Percentiles rank a stretch among this genome's conserved stretches.
These are phyloP conservation scores for Physcomitrellopsis africana DNA, from an alignment of 225 moss, liverwort and hornwort species.

Conservation along the genomic window DNA sequence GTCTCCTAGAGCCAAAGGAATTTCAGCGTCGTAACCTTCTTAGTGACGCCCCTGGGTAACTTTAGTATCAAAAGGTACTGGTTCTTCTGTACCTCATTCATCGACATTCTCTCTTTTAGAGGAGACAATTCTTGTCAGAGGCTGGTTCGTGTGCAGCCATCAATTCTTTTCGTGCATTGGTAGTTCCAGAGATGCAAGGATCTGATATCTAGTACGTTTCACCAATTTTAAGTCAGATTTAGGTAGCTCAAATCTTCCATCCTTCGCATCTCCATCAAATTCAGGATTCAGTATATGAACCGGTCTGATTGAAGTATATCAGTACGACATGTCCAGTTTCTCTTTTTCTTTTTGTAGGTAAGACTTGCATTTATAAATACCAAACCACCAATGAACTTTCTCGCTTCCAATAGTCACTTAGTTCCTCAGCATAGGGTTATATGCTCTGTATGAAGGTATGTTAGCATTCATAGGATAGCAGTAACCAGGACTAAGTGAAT, in stretches of 20 bases:
- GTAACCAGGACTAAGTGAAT: slow-evolving; percentile 14
- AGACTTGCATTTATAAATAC: slow-evolving; percentile 20
- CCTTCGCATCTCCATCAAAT: slow-evolving; percentile 26
- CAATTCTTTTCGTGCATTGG: slow-evolving; percentile 19
- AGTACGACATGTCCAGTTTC: slow-evolving; percentile 3
- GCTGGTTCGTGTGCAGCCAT: slow-evolving; percentile 34
- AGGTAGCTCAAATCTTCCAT: slow-evolving; percentile 30
- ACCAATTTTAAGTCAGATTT: slow-evolving; percentile 40
- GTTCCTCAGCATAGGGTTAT: slow-evolving; percentile 14
- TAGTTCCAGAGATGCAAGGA: slow-evolving; percentile 39
- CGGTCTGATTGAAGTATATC: slow-evolving; percentile 11
- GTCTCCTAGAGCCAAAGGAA: slow-evolving; percentile 55
- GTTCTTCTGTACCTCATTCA: slow-evolving; percentile 43
- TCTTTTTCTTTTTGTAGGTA: neutral
- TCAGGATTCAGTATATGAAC: slow-evolving; percentile 25
- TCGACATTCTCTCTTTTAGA: slow-evolving; percentile 29
- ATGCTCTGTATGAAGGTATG: slow-evolving; percentile 23
- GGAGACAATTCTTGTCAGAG: slow-evolving; percentile 43
- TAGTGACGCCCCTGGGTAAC: slow-evolving; percentile 15
- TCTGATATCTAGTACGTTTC: slow-evolving; percentile 37
- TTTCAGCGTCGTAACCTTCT: slow-evolving; percentile 56
- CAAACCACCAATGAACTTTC: slow-evolving; percentile 20
- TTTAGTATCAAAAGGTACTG: slow-evolving; percentile 29
- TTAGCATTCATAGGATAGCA: slow-evolving; percentile 25
- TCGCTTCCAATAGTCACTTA: slow-evolving; percentile 17